Base-by-base conservation (phyloP, 352 stramenopile species). In the Phytophthora chlamydospora region DNA sequence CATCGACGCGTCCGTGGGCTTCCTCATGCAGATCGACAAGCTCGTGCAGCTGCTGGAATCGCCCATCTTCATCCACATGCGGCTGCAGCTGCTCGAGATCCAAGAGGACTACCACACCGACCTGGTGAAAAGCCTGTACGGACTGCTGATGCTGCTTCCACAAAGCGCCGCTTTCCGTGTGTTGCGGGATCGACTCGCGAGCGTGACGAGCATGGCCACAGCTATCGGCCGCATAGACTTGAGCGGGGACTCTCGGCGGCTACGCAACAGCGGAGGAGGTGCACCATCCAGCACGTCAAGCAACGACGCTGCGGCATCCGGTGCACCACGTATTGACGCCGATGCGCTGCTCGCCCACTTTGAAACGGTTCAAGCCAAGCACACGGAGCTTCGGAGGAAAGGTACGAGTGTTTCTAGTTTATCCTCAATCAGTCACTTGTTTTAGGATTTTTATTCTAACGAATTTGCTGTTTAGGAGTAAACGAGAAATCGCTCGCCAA, bases 11-110 rank as follows among this genome's bases (percentile, higher is more conserved):
- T 98, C 93, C n/a, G 95, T 99, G 19, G 96, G 97, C 5, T 99
- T 99, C 68, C 75, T 99, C 6, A 99, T 99, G 91, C 97, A 99
- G 83, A 95, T 99, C 60, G 98, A 99, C 82, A 99, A 99, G 68
- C 87, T 99, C 33, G 97, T 99, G 31, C 97, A 99, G 71, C 80
- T 99, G 11, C 77, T 99, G 40, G 98, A 99, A 76, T 99, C 96
- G 46, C 98, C 98, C 4, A 98, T 99, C 44, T 99, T 99, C 81
- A 92, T 99, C 53, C 85, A 99, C 53, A 92, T 99, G 74, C 87
- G 98, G 19, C 77, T 99, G 21, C 97, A 99, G 76, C 79, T 99
- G 10, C 73, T 99, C 0, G 97, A 99, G 57, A 97, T 98, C 6
- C 86, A 98, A 57, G 89, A 95, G 34, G 83, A 91, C 35, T 97